Evolutionary conservation across 108 stramenopile genomes (phyloP), one percentile per base, ranked within the genome.

Genomic region (Asterionellopsis glacialis): DNA sequence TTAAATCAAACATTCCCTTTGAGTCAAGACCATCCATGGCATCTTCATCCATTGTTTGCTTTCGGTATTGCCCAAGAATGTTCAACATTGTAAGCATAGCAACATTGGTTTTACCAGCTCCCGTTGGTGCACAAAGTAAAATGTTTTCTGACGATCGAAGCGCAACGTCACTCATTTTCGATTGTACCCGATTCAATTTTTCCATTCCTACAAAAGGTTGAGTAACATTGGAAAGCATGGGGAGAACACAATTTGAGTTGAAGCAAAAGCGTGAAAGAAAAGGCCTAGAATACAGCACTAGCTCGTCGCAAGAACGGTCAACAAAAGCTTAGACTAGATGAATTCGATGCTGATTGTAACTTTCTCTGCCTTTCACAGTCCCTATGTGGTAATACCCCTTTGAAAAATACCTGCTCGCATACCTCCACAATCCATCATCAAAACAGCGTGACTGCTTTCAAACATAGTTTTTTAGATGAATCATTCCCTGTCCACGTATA

Each of bases 81-180:
- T 96, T 95, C 53, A 99, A 70, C 80, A 99, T 98, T 21, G 94
- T 77, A 55, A 99, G 76, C 70, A 94, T 75, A 0, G 95, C 96
- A 9, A 96, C 95, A 55, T 83, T 83, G 25, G 99, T 99, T 68
- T 99, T 99, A 18, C 99, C 99, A 9, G 99, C 99, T 11, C 99
- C 99, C 11, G 99, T 99, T 9, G 99, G 98, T 11, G 99, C 99
- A 78, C 97, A 98, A 48, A 99, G 79, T 45, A 99, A 82, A 24
- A 99, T 58, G 77, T 99, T 99, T 50, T 94, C 97, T 16, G 88
- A 89, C 4, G 74, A 64, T 26, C 75, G 64, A 55, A 99, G 70
- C 9, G 99, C 99, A 18, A 94, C 78, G 15, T 84, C 83, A 40
- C 74, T 79, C 87, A 99, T 74, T 70, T 92, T 91, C 19, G 94